Base-by-base conservation (phyloP, 2,329 filamentous ascomycete species). In the Trichoderma gracile region DNA sequence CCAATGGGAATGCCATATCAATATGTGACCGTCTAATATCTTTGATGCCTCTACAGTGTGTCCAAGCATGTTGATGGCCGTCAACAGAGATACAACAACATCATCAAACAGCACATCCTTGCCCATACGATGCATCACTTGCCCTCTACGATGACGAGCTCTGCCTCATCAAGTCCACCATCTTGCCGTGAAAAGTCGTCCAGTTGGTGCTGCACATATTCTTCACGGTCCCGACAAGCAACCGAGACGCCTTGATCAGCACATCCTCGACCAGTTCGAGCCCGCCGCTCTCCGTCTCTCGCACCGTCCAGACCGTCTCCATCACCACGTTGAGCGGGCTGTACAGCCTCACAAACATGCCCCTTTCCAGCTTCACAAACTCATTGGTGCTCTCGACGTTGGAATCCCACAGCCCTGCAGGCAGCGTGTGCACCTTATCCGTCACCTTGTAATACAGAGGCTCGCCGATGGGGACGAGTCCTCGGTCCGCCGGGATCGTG, bases 391-490 rank as follows among this genome's bases (percentile, higher is more conserved):
- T 85, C 59, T 81, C 77, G 7, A 86, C 80, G 54, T 81, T 80
- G 58, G 78, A 81, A 69, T 83, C 82, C 82, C 82, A 86, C 30
- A 86, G 76, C 2, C 83, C 82, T 15, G 82, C 82, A 3, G 83
- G 83, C 25, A 86, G 75, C 43, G 82, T 77, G 68, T 84, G 82
- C 8, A 84, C 77, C 43, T 78, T 74, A 67, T 83, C 81, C 7
- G 78, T 82, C 25, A 85, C 81, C 38, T 77, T 75, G 73, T 81
- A 86, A 67, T 77, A 75, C 54, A 72, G 71, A n/a, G 75, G 73
- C 45, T 73, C 68, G 19, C 68, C 70, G 30, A 72, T 64, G 25
- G 72, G 69, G 19, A 63, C 66, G 38, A 71, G 66, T 9, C 65
- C 65, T 38, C 73, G 68, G 17, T 71, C 72, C 14, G 72, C 68